These are phyloP conservation scores for Corchorus capsularis DNA, from an alignment of 345 rosid genomes.

Conservation along the genomic window DNA sequence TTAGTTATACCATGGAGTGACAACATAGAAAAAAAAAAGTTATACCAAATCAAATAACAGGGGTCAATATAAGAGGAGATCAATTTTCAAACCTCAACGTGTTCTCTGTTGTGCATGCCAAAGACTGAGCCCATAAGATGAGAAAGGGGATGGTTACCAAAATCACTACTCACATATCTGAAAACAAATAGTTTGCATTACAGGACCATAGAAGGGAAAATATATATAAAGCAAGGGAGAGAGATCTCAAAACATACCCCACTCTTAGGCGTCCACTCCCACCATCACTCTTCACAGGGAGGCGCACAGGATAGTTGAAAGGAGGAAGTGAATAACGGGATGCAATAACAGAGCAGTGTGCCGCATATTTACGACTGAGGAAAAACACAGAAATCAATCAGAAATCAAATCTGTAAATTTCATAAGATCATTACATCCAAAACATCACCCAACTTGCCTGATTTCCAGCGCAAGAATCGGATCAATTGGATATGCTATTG, in stretches of 20 bases:
- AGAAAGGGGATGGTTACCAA: slow-evolving; percentile 95
- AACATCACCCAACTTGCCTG: slow-evolving; percentile 47
- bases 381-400: slow-evolving; percentile 6
- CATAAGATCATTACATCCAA: not conserved
- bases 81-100: slow-evolving; percentile 67
- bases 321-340: slow-evolving; percentile 80
- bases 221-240: not conserved
- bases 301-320: slow-evolving; percentile 64
- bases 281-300: slow-evolving; percentile 58
- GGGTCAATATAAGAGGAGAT: not conserved
- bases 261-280: slow-evolving; percentile 72
- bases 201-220: not conserved
- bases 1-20: not conserved
- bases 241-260: slow-evolving; percentile 42
- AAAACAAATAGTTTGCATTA: not conserved
- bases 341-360: slow-evolving; percentile 86
- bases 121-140: slow-evolving; percentile 99
- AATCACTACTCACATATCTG: slow-evolving; percentile 84
- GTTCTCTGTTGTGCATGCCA: slow-evolving; percentile 93
- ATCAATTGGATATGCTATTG: slow-evolving; percentile 97
- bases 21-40: not conserved
- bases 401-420: not conserved
- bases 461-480: slow-evolving; percentile 93
- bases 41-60: not conserved
- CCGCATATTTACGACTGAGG: slow-evolving; percentile 92